These are phyloP conservation scores for Acorus gramineus DNA, from an alignment of 106 monocot species.

Conservation along the genomic window DNA sequence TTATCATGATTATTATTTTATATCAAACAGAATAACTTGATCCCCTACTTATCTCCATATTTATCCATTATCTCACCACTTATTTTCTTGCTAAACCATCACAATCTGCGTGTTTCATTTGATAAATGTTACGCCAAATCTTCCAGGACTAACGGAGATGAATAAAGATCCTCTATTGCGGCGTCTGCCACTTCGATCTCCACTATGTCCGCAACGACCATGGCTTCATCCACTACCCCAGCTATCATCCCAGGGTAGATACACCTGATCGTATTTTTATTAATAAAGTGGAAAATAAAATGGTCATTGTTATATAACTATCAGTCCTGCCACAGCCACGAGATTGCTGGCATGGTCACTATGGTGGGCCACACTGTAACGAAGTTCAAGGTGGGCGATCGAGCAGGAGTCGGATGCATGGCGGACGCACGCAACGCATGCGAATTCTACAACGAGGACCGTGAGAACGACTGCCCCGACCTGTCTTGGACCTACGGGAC, in stretches of 20 bases:
- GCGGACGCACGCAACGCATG: neutral
- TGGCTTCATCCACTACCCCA: neutral
- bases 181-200: conserved; percentile 7
- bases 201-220: neutral
- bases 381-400: conserved; percentile 3
- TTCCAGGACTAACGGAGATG: neutral
- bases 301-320: no score
- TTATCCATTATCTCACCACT: no score
- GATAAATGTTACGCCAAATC: neutral
- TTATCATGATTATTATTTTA: no score
- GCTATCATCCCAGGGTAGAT: conserved; percentile 7
- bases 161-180: conserved; percentile 4
- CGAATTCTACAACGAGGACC: neutral
- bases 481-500: neutral
- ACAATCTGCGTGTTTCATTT: no score
- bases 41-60: no score
- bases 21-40: no score
- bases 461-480: neutral
- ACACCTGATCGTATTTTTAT: no score
- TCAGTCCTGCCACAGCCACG: neutral
- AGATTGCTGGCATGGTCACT: neutral
- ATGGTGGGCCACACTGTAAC: neutral
- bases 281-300: no score
- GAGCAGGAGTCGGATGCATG: neutral
- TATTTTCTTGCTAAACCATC: no score